Evolutionary conservation across 768 basidiomycete genomes (phyloP).

Genomic region (Tephrocybe sp.): DNA sequence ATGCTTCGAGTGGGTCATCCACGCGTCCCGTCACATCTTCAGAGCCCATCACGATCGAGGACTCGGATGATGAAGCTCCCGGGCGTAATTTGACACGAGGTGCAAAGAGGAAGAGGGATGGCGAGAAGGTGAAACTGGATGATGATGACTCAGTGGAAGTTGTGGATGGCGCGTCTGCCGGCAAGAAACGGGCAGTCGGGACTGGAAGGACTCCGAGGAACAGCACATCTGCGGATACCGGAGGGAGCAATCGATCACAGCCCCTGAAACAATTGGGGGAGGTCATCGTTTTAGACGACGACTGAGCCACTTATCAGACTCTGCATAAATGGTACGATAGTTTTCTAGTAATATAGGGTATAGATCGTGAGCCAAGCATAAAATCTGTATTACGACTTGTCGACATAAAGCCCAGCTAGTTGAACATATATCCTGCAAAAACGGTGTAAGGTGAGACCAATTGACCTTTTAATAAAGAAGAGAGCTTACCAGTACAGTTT

Average conservation of each 20-base stretch:
- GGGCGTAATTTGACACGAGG: conserved; percentile 19
- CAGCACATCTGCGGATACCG: conserved; percentile 11
- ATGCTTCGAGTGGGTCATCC: conserved; percentile 16
- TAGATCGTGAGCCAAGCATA: neutral
- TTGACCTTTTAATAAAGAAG: neutral
- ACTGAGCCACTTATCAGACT: conserved; percentile 1
- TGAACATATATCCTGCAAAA: conserved; percentile 19
- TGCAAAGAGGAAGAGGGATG: conserved; percentile 35
- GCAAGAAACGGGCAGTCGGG: conserved; percentile 20
- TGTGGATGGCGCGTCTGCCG: conserved; percentile 10
- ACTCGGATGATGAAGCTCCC: conserved; percentile 25
- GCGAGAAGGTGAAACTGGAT: conserved; percentile 24
- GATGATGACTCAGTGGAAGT: conserved; percentile 23
- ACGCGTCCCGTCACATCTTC: conserved; percentile 1
- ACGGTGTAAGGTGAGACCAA: neutral
- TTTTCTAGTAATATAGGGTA: neutral
- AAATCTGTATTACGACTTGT: neutral
- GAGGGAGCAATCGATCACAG: conserved; percentile 14
- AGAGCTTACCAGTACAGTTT: conserved; percentile 45
- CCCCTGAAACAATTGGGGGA: conserved; percentile 28
- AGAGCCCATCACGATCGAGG: conserved; percentile 25
- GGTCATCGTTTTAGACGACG: conserved; percentile 42
- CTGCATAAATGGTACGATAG: neutral
- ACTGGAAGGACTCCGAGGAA: conserved; percentile 18
- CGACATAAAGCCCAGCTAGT: neutral